Percentiles rank a stretch among this genome's conserved stretches.
These are phyloP conservation scores for Fistulina hepatica DNA, from an alignment of 1,284 basidiomycete genomes.

Conservation along the genomic window DNA sequence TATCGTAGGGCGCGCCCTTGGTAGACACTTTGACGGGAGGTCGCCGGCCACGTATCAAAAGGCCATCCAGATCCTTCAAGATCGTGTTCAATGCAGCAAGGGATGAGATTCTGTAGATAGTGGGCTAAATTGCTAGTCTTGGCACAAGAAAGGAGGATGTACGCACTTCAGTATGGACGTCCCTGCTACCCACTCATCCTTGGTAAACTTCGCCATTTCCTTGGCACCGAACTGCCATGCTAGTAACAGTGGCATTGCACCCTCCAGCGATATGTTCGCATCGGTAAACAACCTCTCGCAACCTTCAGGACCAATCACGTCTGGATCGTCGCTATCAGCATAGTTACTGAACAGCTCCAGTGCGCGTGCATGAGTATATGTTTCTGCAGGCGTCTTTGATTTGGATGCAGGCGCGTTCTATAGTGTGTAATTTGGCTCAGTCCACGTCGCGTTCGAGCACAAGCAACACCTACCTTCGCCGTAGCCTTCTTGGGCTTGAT, in stretches of 20 bases:
- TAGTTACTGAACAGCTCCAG: conserved; percentile 50
- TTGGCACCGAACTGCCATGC: conserved; percentile 59
- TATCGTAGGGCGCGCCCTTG: conserved; percentile 45
- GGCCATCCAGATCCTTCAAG: conserved; percentile 48
- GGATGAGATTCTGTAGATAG: conserved; percentile 42
- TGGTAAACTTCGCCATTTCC: conserved; percentile 60
- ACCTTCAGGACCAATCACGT: conserved; percentile 55
- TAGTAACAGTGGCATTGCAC: conserved; percentile 54
- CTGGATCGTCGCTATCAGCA: conserved; percentile 45
- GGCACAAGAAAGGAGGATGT: background rate
- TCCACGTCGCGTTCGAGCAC: too few relatives aligned
- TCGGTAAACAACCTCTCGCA: conserved; percentile 57
- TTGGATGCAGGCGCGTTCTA: too few relatives aligned
- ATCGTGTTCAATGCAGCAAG: conserved; percentile 36
- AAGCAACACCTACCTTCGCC: too few relatives aligned
- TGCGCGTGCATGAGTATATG: conserved; percentile 41
- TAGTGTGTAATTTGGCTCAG: too few relatives aligned
- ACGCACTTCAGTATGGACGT: conserved; percentile 47
- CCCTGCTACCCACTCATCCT: conserved; percentile 57
- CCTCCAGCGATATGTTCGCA: conserved; percentile 55
- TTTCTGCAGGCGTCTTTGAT: too few relatives aligned
- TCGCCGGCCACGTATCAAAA: conserved; percentile 45
- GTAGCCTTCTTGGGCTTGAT: too few relatives aligned
- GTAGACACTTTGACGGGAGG: too few relatives aligned
- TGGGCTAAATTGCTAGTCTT: conserved; percentile 1